Conservation (phyloP, 441 rosid species). For the Euphorbia celastroides region DNA sequence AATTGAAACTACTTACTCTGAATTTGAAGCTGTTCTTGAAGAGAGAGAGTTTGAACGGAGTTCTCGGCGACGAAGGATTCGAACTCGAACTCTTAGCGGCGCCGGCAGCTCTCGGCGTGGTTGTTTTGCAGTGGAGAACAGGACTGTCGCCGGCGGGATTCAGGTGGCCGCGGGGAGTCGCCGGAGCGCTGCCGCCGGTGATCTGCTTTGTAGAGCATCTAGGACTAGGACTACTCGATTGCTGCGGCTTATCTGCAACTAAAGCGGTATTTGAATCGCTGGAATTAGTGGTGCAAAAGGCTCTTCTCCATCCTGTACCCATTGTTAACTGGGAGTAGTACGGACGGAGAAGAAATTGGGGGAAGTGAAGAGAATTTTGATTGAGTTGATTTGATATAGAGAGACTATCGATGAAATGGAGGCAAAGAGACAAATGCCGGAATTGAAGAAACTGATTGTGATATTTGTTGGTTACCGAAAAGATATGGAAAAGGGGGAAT, state of each 20-base stretch:
- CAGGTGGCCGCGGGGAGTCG: slow-evolving; percentile 43
- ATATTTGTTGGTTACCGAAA: too few species aligned
- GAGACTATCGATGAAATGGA: slow-evolving; percentile 26
- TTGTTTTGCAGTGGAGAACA: slow-evolving; percentile 32
- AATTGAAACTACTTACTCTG: slow-evolving; percentile 37
- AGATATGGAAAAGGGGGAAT: slow-evolving; percentile 23
- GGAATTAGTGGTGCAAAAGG: slow-evolving; percentile 78
- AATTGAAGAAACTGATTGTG: neutral
- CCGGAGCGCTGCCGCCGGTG: slow-evolving; percentile 49
- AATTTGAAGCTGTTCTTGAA: slow-evolving; percentile 64
- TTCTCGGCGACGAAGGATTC: slow-evolving; percentile 64
- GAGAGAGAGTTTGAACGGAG: slow-evolving; percentile 67
- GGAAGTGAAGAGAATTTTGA: slow-evolving; percentile 21
- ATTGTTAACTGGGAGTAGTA: slow-evolving; percentile 22
- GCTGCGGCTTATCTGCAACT: slow-evolving; percentile 28
- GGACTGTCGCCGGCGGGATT: slow-evolving; percentile 32
- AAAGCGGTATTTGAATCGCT: slow-evolving; percentile 42
- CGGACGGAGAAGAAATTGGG: slow-evolving; percentile 14
- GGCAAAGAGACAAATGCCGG: slow-evolving; percentile 26
- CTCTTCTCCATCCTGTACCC: slow-evolving; percentile 98
- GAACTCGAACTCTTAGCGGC: slow-evolving; percentile 28
- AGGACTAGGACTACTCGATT: slow-evolving; percentile 46
- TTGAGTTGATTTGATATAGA: slow-evolving; percentile 37
- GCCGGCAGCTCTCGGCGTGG: slow-evolving; percentile 26
- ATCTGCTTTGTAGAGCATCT: slow-evolving; percentile 47